Conservation (phyloP, 768 basidiomycete species). For the Paxillus involutus region DNA sequence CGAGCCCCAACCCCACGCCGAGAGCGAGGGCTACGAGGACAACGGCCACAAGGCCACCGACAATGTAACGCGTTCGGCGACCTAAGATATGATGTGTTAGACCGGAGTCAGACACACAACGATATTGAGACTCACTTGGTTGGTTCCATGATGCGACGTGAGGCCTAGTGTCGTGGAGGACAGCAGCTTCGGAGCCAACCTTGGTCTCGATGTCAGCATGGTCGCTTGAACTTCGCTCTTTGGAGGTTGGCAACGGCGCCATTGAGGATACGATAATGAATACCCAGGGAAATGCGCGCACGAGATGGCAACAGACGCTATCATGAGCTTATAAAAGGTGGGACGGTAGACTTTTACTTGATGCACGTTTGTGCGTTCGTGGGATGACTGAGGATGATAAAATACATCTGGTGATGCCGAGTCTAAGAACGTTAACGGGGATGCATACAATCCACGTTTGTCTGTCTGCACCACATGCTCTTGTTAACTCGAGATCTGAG, state of each 20-base stretch:
- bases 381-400: neutral
- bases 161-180: neutral
- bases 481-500: too few relatives aligned
- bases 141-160: neutral
- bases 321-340: neutral
- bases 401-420: too few relatives aligned
- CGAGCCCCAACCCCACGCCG: conserved; percentile 29
- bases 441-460: too few relatives aligned
- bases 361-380: conserved; percentile 9
- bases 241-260: conserved; percentile 1
- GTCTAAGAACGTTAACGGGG: too few relatives aligned
- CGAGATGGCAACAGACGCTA: neutral
- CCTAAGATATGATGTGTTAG: conserved; percentile 8
- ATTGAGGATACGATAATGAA: neutral
- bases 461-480: too few relatives aligned
- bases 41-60: conserved; percentile 11
- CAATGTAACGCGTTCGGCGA: conserved; percentile 17
- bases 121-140: neutral
- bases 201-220: conserved; percentile 6
- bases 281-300: neutral
- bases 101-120: neutral
- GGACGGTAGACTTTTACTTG: neutral
- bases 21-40: conserved; percentile 22
- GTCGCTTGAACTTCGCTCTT: conserved; percentile 6
- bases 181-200: neutral